Base-by-base conservation (phyloP, 805 yeast species). In the Lipomyces sp. region DNA sequence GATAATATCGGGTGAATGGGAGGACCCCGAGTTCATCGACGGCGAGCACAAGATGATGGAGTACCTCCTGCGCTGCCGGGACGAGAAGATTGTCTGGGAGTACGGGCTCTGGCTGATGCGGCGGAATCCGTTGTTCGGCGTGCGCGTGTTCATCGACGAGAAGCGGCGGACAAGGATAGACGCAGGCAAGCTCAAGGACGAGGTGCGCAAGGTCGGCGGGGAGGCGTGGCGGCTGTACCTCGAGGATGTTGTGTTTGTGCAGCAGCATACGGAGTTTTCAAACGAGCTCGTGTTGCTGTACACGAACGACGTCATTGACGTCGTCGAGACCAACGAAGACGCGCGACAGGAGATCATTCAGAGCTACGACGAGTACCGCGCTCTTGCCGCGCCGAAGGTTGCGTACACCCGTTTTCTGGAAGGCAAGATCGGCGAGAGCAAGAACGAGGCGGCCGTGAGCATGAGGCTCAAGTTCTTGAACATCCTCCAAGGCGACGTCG, bases 171-270 rank as follows among this genome's bases (percentile, higher is more conserved):
- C 51, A 10, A 42, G 47, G 19, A 65, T 65, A 43, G 68, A 65
- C 16, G 63, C 61, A 6, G 53, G 56, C n/a, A 54, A 53, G 24
- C 59, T 70, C 3, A 49, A 65, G 7, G 64, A 56, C n/a, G 62
- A 58, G 29, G 57, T 71, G 11, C 64, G 69, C 37, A 49, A 51
- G 16, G 51, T 66, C n/a, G 64, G 68, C 29, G 72, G 70, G 2
- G 62, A 56, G 18, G 64, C 68, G 1, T 68, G 72, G 71, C 57
- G 70, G 26, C 45, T 58, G 8, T 71, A 65, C 49, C 62, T 71
- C 28, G 65, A 67, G 45, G 58, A 61, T 41, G 60, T 68, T 26
- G 69, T 72, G n/a, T 46, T 49, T 36, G 45, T 43, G 34, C 59
- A 55, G 47, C 44, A 42, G 28, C 59, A 63, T 35, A 51, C 45